Conservation (phyloP, 441 rosid genomes). For the Corymbia citriodora region DNA sequence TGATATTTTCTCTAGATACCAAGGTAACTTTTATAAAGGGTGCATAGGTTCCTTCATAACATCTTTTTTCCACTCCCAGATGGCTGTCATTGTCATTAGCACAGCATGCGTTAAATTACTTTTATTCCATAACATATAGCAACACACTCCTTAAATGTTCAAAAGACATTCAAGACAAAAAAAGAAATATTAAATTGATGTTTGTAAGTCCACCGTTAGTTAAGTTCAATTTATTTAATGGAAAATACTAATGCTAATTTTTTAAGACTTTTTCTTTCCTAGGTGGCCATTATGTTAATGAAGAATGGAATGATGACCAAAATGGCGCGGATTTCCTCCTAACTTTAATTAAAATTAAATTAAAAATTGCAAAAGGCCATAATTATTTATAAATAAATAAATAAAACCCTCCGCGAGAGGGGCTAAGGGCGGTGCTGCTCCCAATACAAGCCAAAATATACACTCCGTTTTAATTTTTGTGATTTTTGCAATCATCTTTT, state of each 20-base stretch:
- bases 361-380: neutral
- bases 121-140: neutral
- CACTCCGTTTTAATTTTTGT: neutral
- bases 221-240: neutral
- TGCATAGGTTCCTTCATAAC: neutral
- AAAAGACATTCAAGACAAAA: neutral
- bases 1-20: neutral
- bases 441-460: neutral
- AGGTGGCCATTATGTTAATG: neutral
- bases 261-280: neutral
- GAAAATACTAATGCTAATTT: neutral
- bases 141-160: neutral
- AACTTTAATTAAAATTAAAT: neutral
- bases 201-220: neutral
- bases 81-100: neutral
- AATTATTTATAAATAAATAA: too few relatives aligned
- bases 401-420: too few relatives aligned
- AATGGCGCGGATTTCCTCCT: neutral
- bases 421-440: neutral
- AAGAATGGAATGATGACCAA: neutral
- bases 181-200: neutral
- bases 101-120: accelerated
- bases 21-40: neutral
- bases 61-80: neutral
- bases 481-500: neutral